A percentile compares a stretch with the other conserved stretches of the same genome.
These are phyloP conservation scores for Imleria badia DNA, from an alignment of 768 basidiomycete genomes.

Conservation along the genomic window DNA sequence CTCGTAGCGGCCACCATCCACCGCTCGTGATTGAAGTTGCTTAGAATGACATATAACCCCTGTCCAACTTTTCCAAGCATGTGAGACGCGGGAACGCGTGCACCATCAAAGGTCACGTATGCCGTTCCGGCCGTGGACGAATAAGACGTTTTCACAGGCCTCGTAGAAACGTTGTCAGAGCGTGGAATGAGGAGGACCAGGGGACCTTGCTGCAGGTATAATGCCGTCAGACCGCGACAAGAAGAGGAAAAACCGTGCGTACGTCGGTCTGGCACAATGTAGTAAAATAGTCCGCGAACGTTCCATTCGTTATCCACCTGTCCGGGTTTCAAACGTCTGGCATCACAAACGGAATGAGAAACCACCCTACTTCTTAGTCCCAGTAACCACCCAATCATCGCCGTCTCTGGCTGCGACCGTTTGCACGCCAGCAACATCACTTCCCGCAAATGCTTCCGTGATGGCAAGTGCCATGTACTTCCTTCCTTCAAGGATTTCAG, in stretches of 20 bases:
- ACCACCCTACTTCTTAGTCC: constrained; percentile 77
- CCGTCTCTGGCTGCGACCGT: constrained; percentile 87
- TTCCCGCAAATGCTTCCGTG: constrained; percentile 91
- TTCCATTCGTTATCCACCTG: constrained; percentile 91
- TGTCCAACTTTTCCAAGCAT: constrained; percentile 85
- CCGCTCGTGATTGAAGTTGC: constrained; percentile 88
- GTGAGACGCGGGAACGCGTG: constrained; percentile 81
- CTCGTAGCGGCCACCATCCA: constrained; percentile 82
- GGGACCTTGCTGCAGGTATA: constrained; percentile 54
- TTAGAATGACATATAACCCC: constrained; percentile 80
- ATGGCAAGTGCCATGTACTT: constrained; percentile 91
- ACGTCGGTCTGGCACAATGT: constrained; percentile 75
- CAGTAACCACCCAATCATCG: constrained; percentile 83
- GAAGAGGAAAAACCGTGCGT: constrained; percentile 8
- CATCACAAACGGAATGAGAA: background rate
- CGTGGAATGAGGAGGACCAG: constrained; percentile 76
- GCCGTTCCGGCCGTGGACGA: constrained; percentile 90
- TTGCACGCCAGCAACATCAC: constrained; percentile 80
- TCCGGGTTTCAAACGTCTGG: constrained; percentile 7
- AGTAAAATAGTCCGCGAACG: constrained; percentile 82
- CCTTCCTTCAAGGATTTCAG: constrained; percentile 72
- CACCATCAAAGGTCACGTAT: constrained; percentile 77
- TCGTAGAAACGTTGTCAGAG: constrained; percentile 73
- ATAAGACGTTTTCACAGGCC: constrained; percentile 90
- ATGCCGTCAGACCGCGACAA: constrained; percentile 1